Conservation (phyloP, 2,329 filamentous ascomycete species). For the Akanthomyces uredinophilus region DNA sequence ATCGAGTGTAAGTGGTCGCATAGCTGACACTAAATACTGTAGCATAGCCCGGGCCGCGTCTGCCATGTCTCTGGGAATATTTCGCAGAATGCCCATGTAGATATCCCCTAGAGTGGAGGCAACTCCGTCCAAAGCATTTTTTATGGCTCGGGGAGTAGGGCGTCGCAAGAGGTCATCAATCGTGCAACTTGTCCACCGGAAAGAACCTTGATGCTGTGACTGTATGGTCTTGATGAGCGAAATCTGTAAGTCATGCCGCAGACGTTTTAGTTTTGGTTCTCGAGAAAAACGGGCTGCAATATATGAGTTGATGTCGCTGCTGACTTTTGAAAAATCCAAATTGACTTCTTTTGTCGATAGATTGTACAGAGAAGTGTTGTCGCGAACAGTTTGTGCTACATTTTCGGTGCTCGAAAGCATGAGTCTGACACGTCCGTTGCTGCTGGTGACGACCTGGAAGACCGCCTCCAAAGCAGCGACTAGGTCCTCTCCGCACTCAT, state of each 20-base stretch:
- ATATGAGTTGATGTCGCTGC: slow-evolving; percentile 5
- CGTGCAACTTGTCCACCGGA: slow-evolving; percentile 11
- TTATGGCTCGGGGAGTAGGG: slow-evolving; percentile 9
- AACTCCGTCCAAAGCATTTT: slow-evolving; percentile 1
- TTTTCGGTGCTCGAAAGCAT: background rate
- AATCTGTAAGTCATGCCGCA: slow-evolving; percentile 3
- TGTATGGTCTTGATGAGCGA: background rate
- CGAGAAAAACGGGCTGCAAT: background rate
- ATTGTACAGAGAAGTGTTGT: background rate
- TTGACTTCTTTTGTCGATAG: background rate
- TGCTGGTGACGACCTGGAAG: background rate
- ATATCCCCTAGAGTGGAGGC: slow-evolving; percentile 8
- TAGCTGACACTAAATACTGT: slow-evolving; percentile 5
- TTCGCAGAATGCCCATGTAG: slow-evolving; percentile 1
- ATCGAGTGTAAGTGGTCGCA: slow-evolving; percentile 3
- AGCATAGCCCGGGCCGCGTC: slow-evolving; percentile 5
- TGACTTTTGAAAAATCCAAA: background rate
- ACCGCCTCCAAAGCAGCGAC: background rate
- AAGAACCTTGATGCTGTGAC: slow-evolving; percentile 10
- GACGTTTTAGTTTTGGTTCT: background rate
- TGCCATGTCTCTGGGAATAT: background rate
- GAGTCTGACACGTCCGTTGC: background rate
- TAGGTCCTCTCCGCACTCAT: background rate
- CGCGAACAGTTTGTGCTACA: background rate
- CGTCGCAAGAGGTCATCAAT: slow-evolving; percentile 3